phyloP scores from a whole-genome alignment of 768 basidiomycete genomes.

The Leccinum boreale region DNA sequence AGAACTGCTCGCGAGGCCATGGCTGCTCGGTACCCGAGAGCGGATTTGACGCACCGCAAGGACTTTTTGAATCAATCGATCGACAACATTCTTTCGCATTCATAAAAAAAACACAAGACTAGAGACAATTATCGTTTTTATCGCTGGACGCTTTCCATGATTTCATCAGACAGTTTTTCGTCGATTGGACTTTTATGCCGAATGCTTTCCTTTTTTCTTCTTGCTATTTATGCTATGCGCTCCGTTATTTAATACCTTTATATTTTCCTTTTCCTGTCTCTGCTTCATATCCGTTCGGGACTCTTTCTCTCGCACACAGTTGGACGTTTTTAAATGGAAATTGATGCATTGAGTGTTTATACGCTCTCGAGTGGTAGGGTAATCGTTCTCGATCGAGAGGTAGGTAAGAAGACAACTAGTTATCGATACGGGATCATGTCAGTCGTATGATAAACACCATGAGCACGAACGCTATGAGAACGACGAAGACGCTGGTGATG shows the following conservation, averaged over 20 bases:
- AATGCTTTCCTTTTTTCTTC: slow-evolving; percentile 1
- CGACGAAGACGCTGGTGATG: slow-evolving; percentile 59
- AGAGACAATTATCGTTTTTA: neutral
- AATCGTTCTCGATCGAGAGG: neutral
- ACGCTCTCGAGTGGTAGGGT: neutral
- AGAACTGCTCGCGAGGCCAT: slow-evolving; percentile 66
- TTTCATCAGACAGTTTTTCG: neutral
- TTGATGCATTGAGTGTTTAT: neutral
- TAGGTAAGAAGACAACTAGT: neutral
- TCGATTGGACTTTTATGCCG: slow-evolving; percentile 8
- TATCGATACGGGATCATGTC: slow-evolving; percentile 32
- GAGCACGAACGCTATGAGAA: slow-evolving; percentile 62
- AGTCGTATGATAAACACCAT: slow-evolving; percentile 75
- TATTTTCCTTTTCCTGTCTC: neutral
- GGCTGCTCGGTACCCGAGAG: slow-evolving; percentile 60
- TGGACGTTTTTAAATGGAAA: neutral
- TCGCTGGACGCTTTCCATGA: neutral
- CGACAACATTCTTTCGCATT: slow-evolving; percentile 59
- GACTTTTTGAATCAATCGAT: slow-evolving; percentile 69
- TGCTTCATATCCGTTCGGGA: slow-evolving; percentile 14
- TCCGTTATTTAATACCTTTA: slow-evolving; percentile 2
- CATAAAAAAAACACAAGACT: slow-evolving; percentile 28
- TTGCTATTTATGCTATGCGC: slow-evolving; percentile 2
- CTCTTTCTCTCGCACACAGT: neutral
- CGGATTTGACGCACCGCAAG: slow-evolving; percentile 53